Percentiles rank a stretch among this genome's conserved stretches.
Evolutionary conservation across 306 rosid species (phyloP).

Genomic region (Castanospermum australe): DNA sequence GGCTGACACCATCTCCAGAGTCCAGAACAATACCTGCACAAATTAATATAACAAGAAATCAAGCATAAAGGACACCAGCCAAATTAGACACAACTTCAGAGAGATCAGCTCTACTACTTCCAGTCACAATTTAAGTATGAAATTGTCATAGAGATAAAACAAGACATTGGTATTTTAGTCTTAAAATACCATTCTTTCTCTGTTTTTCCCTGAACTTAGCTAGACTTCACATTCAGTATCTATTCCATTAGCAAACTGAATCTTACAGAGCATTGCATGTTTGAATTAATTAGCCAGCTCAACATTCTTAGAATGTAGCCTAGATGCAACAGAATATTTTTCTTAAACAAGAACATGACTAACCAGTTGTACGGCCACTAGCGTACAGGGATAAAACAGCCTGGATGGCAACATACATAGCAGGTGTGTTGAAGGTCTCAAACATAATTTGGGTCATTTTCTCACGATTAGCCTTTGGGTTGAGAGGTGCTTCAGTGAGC

Average conservation of each 20-base stretch:
- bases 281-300: not conserved
- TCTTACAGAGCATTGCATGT: not conserved
- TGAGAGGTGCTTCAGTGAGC: constrained; percentile 91
- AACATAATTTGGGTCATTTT: constrained; percentile 94
- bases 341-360: constrained; percentile 24
- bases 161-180: not conserved
- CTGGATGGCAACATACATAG: constrained; percentile 92
- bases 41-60: not conserved
- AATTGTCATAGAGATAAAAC: not conserved
- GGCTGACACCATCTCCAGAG: constrained; percentile 93
- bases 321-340: not conserved
- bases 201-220: not conserved
- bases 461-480: constrained; percentile 93
- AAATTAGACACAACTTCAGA: not conserved
- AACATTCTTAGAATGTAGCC: not conserved
- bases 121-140: not conserved
- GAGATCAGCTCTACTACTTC: not conserved
- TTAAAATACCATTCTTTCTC: not conserved
- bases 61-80: not conserved
- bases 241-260: not conserved
- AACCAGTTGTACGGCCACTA: constrained; percentile 93
- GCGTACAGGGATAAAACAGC: constrained; percentile 89
- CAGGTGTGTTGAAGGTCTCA: constrained; percentile 88
- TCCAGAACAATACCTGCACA: constrained; percentile 77
- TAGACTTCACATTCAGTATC: not conserved